phyloP scores from a whole-genome alignment of 441 rosid genomes.

The Gossypium davidsonii region DNA sequence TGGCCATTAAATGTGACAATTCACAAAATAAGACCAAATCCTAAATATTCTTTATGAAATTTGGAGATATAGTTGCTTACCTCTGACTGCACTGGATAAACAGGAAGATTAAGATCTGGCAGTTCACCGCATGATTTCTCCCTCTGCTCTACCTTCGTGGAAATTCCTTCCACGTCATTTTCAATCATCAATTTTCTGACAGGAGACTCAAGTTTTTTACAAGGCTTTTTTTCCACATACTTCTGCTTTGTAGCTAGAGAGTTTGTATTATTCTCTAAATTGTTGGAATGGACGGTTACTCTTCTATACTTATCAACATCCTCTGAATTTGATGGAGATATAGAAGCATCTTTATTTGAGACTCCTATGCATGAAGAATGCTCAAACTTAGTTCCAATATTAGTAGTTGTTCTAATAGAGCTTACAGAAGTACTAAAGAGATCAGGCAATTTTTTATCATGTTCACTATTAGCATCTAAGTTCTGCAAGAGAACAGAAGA shows the following conservation, averaged over 20 bases:
- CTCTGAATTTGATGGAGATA: slow-evolving; percentile 9
- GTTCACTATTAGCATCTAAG: slow-evolving; percentile 13
- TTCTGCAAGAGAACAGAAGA: slow-evolving; percentile 18
- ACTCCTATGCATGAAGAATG: slow-evolving; percentile 16
- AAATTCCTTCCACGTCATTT: slow-evolving; percentile 12
- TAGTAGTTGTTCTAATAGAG: slow-evolving; percentile 14
- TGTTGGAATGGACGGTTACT: slow-evolving; percentile 3
- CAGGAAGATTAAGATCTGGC: slow-evolving; percentile 34
- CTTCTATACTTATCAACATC: slow-evolving; percentile 17
- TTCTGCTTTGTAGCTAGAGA: slow-evolving; percentile 15
- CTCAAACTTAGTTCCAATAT: slow-evolving; percentile 17
- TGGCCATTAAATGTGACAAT: not conserved
- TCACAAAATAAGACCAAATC: not conserved
- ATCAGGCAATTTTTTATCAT: slow-evolving; percentile 14
- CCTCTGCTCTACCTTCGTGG: slow-evolving; percentile 13
- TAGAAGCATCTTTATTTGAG: slow-evolving; percentile 22
- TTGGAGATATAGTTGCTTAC: slow-evolving; percentile 19
- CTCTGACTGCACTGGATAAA: slow-evolving; percentile 15
- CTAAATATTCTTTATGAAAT: not conserved
- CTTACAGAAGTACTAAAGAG: slow-evolving; percentile 14
- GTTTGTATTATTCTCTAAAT: slow-evolving; percentile 12
- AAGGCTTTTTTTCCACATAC: slow-evolving; percentile 16
- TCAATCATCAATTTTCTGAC: slow-evolving; percentile 15
- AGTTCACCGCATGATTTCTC: slow-evolving; percentile 22
- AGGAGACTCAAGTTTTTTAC: slow-evolving; percentile 14